These are phyloP conservation scores for Komagataella mondaviorum DNA, from an alignment of 805 yeast species.

Conservation along the genomic window DNA sequence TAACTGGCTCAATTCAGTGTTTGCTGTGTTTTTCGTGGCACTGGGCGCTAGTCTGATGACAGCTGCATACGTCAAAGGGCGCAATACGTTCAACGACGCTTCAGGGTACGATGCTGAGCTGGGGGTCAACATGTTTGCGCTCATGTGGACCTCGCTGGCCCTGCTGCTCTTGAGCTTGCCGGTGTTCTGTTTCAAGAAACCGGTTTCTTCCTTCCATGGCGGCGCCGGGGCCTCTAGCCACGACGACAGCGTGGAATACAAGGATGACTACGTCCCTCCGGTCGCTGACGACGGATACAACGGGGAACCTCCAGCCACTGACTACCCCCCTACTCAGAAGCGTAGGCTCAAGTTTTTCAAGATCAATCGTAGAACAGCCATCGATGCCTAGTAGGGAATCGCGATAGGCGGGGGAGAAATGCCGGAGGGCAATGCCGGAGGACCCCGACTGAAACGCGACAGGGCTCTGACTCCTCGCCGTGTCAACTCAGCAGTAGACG, in stretches of 20 bases:
- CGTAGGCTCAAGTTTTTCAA: not conserved
- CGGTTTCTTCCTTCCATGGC: not conserved
- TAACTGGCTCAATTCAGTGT: slow-evolving; percentile 3
- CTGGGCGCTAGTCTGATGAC: slow-evolving; percentile 36
- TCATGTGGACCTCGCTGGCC: slow-evolving; percentile 45
- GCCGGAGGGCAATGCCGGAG: not conserved
- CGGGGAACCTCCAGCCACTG: not conserved
- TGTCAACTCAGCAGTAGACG: no score
- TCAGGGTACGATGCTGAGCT: slow-evolving; percentile 25
- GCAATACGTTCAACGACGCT: slow-evolving; percentile 27
- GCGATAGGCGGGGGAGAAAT: not conserved
- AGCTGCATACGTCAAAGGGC: slow-evolving; percentile 41
- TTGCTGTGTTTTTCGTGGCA: slow-evolving; percentile 28
- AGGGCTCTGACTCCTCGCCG: no score
- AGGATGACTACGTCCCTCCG: not conserved
- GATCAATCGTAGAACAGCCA: not conserved
- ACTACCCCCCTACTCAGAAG: not conserved
- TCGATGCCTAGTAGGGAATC: not conserved
- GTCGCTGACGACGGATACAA: not conserved
- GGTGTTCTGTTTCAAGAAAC: not conserved
- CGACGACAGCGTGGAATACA: not conserved
- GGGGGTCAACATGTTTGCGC: slow-evolving; percentile 40
- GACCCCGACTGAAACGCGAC: no score
- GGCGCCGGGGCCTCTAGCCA: not conserved
- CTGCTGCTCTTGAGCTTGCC: slow-evolving; percentile 4